Evolutionary conservation across 768 basidiomycete genomes (phyloP).

Genomic region (Suillus subluteus): DNA sequence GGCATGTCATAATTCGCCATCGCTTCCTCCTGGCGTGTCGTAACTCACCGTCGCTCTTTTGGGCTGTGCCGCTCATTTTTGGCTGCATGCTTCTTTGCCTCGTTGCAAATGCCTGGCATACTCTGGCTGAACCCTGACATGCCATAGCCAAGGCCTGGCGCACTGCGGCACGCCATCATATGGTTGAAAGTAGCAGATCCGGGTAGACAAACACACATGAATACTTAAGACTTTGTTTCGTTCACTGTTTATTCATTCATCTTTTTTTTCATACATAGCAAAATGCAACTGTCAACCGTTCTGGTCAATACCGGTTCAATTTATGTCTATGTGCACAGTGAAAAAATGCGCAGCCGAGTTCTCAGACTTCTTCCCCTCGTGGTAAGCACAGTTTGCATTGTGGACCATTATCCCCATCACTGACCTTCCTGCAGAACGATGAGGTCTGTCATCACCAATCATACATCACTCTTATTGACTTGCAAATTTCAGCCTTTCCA

Average conservation of each 20-base stretch:
- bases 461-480: background rate
- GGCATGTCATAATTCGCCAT: background rate
- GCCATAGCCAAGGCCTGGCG: no score
- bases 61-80: no score
- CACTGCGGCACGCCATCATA: no score
- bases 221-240: no score
- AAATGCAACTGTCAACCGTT: background rate
- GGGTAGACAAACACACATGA: background rate
- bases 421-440: background rate
- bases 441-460: background rate
- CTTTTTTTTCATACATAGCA: background rate
- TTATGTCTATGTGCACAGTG: background rate
- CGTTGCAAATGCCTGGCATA: no score
- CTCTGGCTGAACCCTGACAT: background rate
- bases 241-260: no score
- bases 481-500: background rate
- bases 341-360: background rate
- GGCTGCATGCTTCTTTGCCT: no score
- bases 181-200: background rate
- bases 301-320: background rate
- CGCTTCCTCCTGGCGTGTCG: no score
- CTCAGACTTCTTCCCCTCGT: background rate
- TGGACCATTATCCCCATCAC: background rate
- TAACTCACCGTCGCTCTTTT: background rate
- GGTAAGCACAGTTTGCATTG: background rate